These are phyloP conservation scores for Populus hybrid DNA, from an alignment of 441 rosid species.

Conservation along the genomic window DNA sequence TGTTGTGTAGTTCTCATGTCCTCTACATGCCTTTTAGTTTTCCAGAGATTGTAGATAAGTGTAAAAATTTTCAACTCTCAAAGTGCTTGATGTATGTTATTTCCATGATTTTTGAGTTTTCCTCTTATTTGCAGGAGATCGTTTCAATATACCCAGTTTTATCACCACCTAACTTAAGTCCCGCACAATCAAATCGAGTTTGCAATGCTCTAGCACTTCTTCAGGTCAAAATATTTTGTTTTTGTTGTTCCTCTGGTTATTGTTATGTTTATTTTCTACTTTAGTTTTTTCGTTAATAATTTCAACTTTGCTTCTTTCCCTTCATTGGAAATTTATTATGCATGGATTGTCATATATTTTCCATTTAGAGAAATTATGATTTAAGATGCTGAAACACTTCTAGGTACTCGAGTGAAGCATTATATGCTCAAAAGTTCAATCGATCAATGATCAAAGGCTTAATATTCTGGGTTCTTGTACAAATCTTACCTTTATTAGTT, in stretches of 20 bases:
- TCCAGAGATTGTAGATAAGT: neutral
- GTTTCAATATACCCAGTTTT: slow-evolving; percentile 95
- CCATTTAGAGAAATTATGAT: neutral
- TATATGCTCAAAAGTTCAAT: neutral
- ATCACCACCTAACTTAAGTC: slow-evolving; percentile 84
- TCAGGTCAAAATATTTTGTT: slow-evolving; percentile 50
- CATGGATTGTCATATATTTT: neutral
- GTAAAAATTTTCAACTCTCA: neutral
- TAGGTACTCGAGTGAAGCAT: neutral
- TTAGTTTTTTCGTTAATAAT: neutral
- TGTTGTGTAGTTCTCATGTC: neutral
- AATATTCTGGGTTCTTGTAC: neutral
- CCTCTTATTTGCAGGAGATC: slow-evolving; percentile 67
- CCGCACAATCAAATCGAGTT: slow-evolving; percentile 95
- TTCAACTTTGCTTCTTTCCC: neutral
- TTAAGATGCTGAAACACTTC: neutral
- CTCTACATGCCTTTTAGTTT: neutral
- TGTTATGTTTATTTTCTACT: neutral
- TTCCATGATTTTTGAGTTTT: neutral
- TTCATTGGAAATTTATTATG: neutral
- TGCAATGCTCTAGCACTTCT: slow-evolving; percentile 99
- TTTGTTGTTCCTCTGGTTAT: neutral
- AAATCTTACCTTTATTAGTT: neutral
- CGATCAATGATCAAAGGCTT: neutral
- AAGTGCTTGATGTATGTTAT: neutral